These are phyloP conservation scores for Trichoderma cornu-damae DNA, from an alignment of 2,329 filamentous ascomycete genomes.

Conservation along the genomic window DNA sequence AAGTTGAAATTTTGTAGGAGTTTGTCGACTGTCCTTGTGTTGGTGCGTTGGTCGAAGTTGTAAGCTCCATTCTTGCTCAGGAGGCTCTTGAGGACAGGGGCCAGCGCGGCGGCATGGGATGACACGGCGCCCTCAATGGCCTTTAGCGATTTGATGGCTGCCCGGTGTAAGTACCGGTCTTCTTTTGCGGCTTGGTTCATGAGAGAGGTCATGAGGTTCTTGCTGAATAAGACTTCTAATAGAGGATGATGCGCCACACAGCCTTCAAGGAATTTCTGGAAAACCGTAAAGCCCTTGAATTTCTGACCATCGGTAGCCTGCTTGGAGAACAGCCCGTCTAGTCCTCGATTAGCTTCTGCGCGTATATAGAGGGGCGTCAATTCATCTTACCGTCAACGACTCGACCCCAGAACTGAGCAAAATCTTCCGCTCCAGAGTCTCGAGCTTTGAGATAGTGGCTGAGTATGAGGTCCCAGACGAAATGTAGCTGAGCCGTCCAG, in stretches of 20 bases:
- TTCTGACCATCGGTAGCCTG: conserved; percentile 83
- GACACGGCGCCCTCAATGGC: conserved; percentile 62
- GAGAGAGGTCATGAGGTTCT: conserved; percentile 74
- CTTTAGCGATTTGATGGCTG: conserved; percentile 71
- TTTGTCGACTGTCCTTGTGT: conserved; percentile 76
- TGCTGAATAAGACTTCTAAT: conserved; percentile 64
- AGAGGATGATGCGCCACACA: conserved; percentile 43
- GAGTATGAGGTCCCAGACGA: conserved; percentile 82
- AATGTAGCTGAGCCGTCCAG: conserved; percentile 76
- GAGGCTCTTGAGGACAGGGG: conserved; percentile 60
- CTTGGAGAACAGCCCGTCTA: conserved; percentile 77
- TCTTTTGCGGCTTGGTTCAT: conserved; percentile 76
- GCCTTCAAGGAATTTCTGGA: conserved; percentile 65
- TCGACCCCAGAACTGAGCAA: conserved; percentile 78
- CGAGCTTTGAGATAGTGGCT: conserved; percentile 42
- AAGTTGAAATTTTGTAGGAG: conserved; percentile 58
- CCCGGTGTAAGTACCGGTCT: conserved; percentile 73
- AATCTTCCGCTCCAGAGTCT: conserved; percentile 42
- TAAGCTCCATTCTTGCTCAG: conserved; percentile 64
- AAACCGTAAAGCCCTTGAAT: conserved; percentile 84
- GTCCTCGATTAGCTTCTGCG: conserved; percentile 23
- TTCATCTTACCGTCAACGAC: conserved; percentile 70
- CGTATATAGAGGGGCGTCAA: not conserved
- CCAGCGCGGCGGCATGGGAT: conserved; percentile 53
- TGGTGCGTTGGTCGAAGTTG: conserved; percentile 82